Conservation (phyloP, 106 monocot species). For the Dendrobium officinale region DNA sequence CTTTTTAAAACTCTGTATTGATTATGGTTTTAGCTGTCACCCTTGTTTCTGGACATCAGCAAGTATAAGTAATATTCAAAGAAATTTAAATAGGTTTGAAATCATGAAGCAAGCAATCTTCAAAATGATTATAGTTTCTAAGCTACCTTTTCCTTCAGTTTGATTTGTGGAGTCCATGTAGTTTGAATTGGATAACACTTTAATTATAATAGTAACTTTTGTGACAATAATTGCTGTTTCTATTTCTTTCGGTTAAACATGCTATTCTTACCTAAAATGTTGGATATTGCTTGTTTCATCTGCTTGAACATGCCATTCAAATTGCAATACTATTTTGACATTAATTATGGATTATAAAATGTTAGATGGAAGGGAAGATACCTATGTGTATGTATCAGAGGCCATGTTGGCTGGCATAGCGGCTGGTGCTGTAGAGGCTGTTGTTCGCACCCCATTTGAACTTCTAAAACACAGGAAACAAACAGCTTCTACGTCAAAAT, state of each 20-base stretch:
- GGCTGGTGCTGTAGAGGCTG: constrained; percentile 64
- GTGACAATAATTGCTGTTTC: neutral
- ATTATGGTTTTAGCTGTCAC: neutral
- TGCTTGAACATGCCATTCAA: neutral
- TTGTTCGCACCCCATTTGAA: constrained; percentile 78
- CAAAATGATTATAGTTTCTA: neutral
- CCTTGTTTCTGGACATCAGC: neutral
- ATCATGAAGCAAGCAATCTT: neutral
- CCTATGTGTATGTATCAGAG: constrained; percentile 80
- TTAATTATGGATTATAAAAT: constrained; percentile 4
- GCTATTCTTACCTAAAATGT: neutral
- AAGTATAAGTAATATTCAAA: neutral
- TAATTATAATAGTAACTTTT: neutral
- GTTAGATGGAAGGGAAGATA: constrained; percentile 94
- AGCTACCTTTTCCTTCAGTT: neutral
- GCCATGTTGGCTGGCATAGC: constrained; percentile 79
- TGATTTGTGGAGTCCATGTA: neutral
- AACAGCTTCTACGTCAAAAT: constrained; percentile 40
- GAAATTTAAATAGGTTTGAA: neutral
- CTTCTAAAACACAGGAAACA: constrained; percentile 79
- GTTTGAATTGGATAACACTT: neutral
- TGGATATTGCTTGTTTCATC: neutral
- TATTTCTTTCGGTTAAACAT: neutral
- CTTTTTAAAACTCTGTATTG: neutral
- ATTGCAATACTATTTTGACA: neutral